These are phyloP conservation scores for Syzygium jambos DNA, from an alignment of 345 rosid genomes.

Conservation along the genomic window DNA sequence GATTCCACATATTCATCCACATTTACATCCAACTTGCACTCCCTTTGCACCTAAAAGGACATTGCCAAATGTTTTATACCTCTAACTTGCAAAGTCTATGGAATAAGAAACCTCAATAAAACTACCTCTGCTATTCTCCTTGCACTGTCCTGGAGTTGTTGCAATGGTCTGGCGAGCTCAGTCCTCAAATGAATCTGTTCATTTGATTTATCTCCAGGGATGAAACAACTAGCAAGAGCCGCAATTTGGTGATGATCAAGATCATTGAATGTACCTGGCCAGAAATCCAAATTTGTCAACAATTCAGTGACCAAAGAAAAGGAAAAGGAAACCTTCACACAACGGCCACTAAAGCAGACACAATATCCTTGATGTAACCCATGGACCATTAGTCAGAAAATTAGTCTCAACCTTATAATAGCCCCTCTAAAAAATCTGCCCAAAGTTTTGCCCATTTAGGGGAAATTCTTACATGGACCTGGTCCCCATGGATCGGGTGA, in stretches of 20 bases:
- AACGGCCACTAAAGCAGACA: not conserved
- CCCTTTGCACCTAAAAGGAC: slow-evolving; percentile 75
- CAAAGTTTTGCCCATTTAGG: not conserved
- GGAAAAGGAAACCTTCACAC: not conserved
- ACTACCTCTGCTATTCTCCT: slow-evolving; percentile 92
- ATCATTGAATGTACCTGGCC: slow-evolving; percentile 85
- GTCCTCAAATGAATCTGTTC: slow-evolving; percentile 82
- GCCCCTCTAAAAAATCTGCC: not conserved
- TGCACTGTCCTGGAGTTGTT: slow-evolving; percentile 95
- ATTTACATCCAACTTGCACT: slow-evolving; percentile 84
- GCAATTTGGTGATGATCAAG: slow-evolving; percentile 98
- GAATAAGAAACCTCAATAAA: not conserved
- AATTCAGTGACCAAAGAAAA: not conserved
- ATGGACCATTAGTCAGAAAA: not conserved
- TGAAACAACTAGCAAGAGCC: slow-evolving; percentile 97
- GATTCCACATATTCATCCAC: slow-evolving; percentile 96
- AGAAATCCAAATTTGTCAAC: slow-evolving; percentile 7
- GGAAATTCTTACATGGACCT: not conserved
- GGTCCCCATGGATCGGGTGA: not conserved
- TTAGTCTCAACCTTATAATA: not conserved
- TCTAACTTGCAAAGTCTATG: not conserved
- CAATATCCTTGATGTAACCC: not conserved
- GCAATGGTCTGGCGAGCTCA: slow-evolving; percentile 86
- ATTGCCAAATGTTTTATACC: not conserved
- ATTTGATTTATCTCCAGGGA: slow-evolving; percentile 89